Evolutionary conservation across 2,329 filamentous ascomycete species (phyloP), one percentile per base, ranked within the genome.

Genomic region (Cercospora sp.): DNA sequence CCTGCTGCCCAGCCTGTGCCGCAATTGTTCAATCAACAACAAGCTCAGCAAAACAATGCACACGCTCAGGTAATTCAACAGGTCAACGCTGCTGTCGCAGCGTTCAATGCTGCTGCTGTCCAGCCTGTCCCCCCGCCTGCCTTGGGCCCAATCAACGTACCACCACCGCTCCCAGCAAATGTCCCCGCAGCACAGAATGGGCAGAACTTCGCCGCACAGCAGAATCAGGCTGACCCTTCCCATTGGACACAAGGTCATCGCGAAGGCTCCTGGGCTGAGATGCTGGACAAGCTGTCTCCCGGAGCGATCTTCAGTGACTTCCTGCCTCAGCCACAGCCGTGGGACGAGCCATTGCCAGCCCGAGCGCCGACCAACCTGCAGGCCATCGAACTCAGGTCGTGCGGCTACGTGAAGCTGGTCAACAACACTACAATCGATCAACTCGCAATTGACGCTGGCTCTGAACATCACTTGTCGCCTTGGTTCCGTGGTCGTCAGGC

Each of bases 371-470:
- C 80, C 3, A 75, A 75, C 24, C 75, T 86, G 1, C 70, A 75
- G 65, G 75, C 76, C 13, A 77, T 90, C 32, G 81, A 82, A 0
- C 85, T 90, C 77, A 84, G 83, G 34, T 89, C 87, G 0, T 90
- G 88, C 74, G 88, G 88, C 61, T 90, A 90, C 72, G 85, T 84
- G 37, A 76, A 79, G 5, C 75, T 89, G 1, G 62, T 60, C 68
- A 70, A 63, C 63, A 73, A 65, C 49, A 69, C 30, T 3, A 28
- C 66, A 0, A 77, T 80, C 51, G 79, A 81, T 49, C 80, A 83
- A 69, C 55, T 66, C 8, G 72, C 67, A 16, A 68, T 82, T 21
- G 78, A 80, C 8, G 63, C 71, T n/a, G 64, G 60, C 16, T 66
- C 67, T 2, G 65, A 65, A 1, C 73, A 68, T 66, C 72, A 21